These are phyloP conservation scores for Kitagawia praeruptora DNA, from an alignment of 129 eudicot genomes.

Conservation along the genomic window DNA sequence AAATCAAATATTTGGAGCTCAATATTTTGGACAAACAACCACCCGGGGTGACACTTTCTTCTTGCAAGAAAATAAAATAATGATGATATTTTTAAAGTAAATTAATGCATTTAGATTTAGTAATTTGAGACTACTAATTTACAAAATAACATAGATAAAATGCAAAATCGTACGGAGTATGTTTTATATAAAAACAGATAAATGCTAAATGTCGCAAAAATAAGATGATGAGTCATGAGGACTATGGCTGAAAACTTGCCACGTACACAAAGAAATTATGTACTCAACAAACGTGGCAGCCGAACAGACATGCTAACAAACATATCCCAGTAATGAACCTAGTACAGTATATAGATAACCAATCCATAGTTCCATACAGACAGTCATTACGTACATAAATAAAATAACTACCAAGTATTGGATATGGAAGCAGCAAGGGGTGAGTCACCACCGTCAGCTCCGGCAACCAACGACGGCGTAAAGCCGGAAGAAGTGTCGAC, in stretches of 20 bases:
- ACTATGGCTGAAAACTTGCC: not conserved
- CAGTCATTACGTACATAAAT: not conserved
- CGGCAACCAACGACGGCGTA: not conserved
- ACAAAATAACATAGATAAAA: too few relatives aligned
- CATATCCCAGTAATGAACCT: not conserved
- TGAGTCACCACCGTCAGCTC: not conserved
- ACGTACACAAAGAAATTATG: not conserved
- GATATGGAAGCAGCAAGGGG: slow-evolving; percentile 1
- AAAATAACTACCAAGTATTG: not conserved
- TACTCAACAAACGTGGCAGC: not conserved
- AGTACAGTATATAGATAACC: not conserved
- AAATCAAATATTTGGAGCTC: too few relatives aligned
- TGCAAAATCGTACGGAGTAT: too few relatives aligned
- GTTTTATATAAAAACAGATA: too few relatives aligned
- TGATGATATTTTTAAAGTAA: too few relatives aligned
- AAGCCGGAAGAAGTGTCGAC: slow-evolving; percentile 6
- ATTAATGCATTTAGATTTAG: too few relatives aligned
- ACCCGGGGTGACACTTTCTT: too few relatives aligned
- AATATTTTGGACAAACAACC: too few relatives aligned
- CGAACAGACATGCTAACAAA: not conserved
- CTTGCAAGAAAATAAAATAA: too few relatives aligned
- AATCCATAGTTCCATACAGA: not conserved
- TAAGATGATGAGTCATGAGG: not conserved
- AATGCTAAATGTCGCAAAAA: too few relatives aligned
- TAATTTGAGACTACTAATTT: too few relatives aligned